Base-by-base conservation (phyloP, 2,329 filamentous ascomycete genomes). In the Cladosporium sp. region DNA sequence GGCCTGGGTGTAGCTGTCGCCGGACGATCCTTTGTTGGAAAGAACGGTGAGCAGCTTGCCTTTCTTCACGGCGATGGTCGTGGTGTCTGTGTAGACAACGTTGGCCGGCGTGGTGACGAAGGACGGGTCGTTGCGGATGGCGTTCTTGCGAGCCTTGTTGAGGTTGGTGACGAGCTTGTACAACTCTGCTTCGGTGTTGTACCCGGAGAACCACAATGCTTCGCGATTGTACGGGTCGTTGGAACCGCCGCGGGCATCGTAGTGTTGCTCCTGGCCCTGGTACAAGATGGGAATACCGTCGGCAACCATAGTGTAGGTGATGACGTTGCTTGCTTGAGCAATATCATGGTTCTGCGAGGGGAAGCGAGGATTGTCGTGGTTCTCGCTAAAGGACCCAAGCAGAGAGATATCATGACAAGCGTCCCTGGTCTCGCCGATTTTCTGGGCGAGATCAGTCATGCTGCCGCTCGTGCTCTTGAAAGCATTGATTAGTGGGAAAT, bases 211-310 rank as follows among this genome's bases (percentile, higher is more conserved):
- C 80, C 79, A 81, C 23, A 78, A 69, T 1, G 79, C 79, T 68
- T 80, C 80, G 49, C 80, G 75, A 56, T 80, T 80, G 62, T 72
- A 75, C 0, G 79, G 79, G 33, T 77, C 77, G 12, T 67, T 69
- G 18, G 66, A 65, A 35, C 73, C 75, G 40, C 77, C 77, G 16
- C 68, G 31, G 12, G 72, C 72, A 1, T 78, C 73, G 72, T 83
- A 87, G 67, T 84, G 85, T 71, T 90, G 88, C 75, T 90, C 88
- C 67, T 88, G 85, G 31, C 88, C 88, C 69, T 88, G 83, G 75
- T 89, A 90, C 37, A 89, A 80, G 64, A 89, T 86, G 1, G 87
- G 87, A 46, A 89, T 85, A 23, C 88, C 88, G 64, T 88, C 81
- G 2, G 79, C 79, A 21, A 90, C 81, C 33, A 90, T 82, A n/a